Base-by-base conservation (phyloP, 495 filamentous ascomycete species). In the Pseudoneurospora amorphoporcata region DNA sequence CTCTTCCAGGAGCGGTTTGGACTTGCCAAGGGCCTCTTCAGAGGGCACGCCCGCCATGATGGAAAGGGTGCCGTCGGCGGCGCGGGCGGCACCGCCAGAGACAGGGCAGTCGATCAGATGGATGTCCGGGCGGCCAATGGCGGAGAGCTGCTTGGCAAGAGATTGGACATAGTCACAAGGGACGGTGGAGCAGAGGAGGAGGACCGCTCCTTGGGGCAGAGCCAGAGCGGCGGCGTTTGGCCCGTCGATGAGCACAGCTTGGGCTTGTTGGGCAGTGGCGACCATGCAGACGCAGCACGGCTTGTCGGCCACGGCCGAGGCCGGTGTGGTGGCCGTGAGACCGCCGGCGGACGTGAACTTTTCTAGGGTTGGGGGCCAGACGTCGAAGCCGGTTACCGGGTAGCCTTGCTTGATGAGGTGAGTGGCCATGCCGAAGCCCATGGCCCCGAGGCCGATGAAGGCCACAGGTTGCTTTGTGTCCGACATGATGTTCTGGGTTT, bases 371-470 rank as follows among this genome's bases (percentile, higher is more conserved):
- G 91, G 89, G 1, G 83, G 83, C 83, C 89, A 93, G 72, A 94
- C 87, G 77, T 95, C 92, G 78, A 88, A 95, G 68, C 91, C 92
- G 41, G 88, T 91, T 23, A 95, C 90, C 2, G 82, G 68, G 77
- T 90, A 91, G 72, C 89, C 89, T 58, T 88, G 81, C 76, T 90
- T 90, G 74, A 94, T 81, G 65, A 95, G 88, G 76, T 93, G 87
- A 45, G 89, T 90, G 76, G 92, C 92, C 91, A 94, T 95, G 74
- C 92, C 92, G 78, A 92, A 92, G 77, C 92, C 92, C 92, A 94
- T 95, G 82, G 92, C 92, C 74, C 92, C 92, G 8, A 95, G 90
- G 84, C 92, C 92, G 72, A 92, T 90, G 82, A 94, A 94, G 74
- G 90, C 88, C 71, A 94, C 81, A 68, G 84, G 82, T 9, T 88